Evolutionary conservation across 345 rosid genomes (phyloP).

Genomic region (Carallia brachiata): DNA sequence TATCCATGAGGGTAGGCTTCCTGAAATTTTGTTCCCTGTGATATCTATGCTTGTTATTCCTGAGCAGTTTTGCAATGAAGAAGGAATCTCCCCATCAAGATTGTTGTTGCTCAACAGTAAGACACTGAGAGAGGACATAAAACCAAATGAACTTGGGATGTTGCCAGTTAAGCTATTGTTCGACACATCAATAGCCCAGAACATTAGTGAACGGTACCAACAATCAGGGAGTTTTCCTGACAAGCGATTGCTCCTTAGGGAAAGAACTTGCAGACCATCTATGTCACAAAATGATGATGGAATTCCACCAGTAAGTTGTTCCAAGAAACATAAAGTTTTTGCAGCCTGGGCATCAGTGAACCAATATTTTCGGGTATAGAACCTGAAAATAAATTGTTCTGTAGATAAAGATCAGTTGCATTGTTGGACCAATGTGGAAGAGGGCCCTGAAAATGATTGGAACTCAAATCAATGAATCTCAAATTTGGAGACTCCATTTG

Average conservation of each 20-base stretch:
- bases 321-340: slow-evolving; percentile 33
- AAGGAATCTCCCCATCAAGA: not conserved
- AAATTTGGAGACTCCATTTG: slow-evolving; percentile 1
- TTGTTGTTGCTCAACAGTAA: not conserved
- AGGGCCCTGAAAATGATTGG: slow-evolving; percentile 46
- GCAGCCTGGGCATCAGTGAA: slow-evolving; percentile 43
- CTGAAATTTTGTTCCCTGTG: not conserved
- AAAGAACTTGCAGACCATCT: slow-evolving; percentile 38
- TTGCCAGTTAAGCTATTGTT: slow-evolving; percentile 17
- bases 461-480: slow-evolving; percentile 20
- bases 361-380: slow-evolving; percentile 35
- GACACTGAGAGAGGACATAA: not conserved
- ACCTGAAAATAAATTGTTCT: slow-evolving; percentile 49
- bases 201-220: slow-evolving; percentile 1
- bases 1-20: not conserved
- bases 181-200: slow-evolving; percentile 9
- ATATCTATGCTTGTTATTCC: not conserved
- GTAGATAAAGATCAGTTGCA: slow-evolving; percentile 40
- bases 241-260: slow-evolving; percentile 11
- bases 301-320: slow-evolving; percentile 40
- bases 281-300: slow-evolving; percentile 43
- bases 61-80: not conserved
- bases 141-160: slow-evolving; percentile 2
- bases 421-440: slow-evolving; percentile 51
- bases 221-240: slow-evolving; percentile 13